Percentiles rank a stretch among this genome's conserved stretches.
Conservation (phyloP, 768 basidiomycete species). For the Boletellus ananas region DNA sequence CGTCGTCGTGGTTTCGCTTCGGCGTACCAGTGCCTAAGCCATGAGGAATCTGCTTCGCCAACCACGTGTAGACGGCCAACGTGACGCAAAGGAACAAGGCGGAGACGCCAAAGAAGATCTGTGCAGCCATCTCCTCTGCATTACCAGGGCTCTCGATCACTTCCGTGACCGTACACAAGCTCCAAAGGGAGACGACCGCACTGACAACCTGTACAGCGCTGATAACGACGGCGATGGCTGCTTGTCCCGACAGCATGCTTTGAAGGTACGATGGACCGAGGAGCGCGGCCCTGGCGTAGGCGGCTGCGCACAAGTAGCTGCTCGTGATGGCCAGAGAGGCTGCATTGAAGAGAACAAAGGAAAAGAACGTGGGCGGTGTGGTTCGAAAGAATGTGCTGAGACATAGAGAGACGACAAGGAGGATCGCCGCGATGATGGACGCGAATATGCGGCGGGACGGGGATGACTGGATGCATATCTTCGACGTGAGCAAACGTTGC, state of each 20-base stretch:
- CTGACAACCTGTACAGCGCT: conserved; percentile 70
- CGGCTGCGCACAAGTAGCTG: conserved; percentile 70
- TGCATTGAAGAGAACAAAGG: conserved; percentile 61
- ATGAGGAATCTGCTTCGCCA: conserved; percentile 55
- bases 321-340: conserved; percentile 60
- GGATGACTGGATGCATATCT: conserved; percentile 43
- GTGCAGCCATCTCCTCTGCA: conserved; percentile 52
- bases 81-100: conserved; percentile 57
- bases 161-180: conserved; percentile 22
- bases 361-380: conserved; percentile 53
- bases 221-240: conserved; percentile 75
- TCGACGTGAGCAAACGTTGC: not conserved
- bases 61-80: conserved; percentile 49
- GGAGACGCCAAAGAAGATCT: conserved; percentile 65
- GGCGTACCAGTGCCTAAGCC: conserved; percentile 45
- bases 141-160: not conserved
- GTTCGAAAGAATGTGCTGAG: conserved; percentile 58
- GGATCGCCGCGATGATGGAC: conserved; percentile 47
- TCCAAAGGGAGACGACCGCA: conserved; percentile 51
- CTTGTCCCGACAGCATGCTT: conserved; percentile 75
- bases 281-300: conserved; percentile 71
- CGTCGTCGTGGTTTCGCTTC: conserved; percentile 33
- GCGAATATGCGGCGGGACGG: conserved; percentile 51
- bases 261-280: conserved; percentile 73
- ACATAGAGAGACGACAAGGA: conserved; percentile 55